Evolutionary conservation across 108 stramenopile species (phyloP), one percentile per base, ranked within the genome.

Genomic region (Tribonema minus): DNA sequence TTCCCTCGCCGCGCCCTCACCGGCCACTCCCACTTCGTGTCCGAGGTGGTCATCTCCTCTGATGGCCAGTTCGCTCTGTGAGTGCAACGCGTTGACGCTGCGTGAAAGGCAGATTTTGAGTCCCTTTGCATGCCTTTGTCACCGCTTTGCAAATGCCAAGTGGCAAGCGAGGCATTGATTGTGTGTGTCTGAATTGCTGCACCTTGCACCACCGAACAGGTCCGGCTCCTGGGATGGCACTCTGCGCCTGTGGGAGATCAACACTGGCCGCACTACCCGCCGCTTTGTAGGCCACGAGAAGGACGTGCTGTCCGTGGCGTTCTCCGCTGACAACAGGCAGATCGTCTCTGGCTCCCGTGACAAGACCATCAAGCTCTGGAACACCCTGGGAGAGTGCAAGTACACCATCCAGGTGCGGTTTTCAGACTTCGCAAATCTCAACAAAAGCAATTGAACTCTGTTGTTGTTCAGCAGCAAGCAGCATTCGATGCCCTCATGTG

Each of bases 11-110:
- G 96, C 63, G 92, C 95, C 65, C 89, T 99, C 34, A 89, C 92
- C 58, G 98, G 98, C 86, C 98, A 99, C 89, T 90, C 90, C 68
- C 96, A 99, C 93, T 99, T 99, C 84, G 97, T 99, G 30, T 88
- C 89, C 62, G 98, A 99, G 68, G 96, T 99, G 27, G 95, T 95
- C 68, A 94, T 98, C 87, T 90, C 89, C 62, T 86, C 85, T 58
- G 97, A 98, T 81, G 98, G 97, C 31, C 93, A 95, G 72, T 98
- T 98, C 83, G 94, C 94, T 35, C 91, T 99, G 54, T 75, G 74
- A 75, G 74, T 75, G 29, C 9, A 23, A 26, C 15, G n/a, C n/a
- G n/a, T n/a, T n/a, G n/a, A n/a, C n/a, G n/a, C n/a, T n/a, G n/a
- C n/a, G n/a, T n/a, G n/a, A n/a, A n/a, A n/a, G n/a, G n/a, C n/a